Base-by-base conservation (phyloP, 2,329 filamentous ascomycete genomes). In the Fusarium sp. region DNA sequence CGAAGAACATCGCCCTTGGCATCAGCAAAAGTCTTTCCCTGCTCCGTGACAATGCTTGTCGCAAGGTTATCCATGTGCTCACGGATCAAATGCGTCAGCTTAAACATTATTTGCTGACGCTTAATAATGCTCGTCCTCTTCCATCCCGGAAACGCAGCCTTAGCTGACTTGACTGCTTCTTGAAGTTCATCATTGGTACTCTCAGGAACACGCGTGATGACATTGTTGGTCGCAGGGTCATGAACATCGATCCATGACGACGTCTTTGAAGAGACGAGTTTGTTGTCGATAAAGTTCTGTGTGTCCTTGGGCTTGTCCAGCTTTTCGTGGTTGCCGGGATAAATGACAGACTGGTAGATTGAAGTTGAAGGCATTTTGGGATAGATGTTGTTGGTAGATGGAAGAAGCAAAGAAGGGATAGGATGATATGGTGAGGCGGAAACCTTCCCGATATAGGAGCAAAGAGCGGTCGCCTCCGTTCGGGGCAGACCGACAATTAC, bases 1-100 rank as follows among this genome's bases (percentile, higher is more conserved):
- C 92, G 87, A 39, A 94, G 86, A 36, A 94, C 92, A 81, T 94
- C 92, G 44, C 92, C 92, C 79, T 86, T 90, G 10, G 92, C 92
- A 80, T 94, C 92, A 33, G 90, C 91, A 79, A 94, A 90, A 0
- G 92, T 94, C 86, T 94, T 94, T 80, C 92, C 92, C 82, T 94
- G 92, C 83, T 94, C 92, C 26, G 93, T 85, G 6, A 92, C 93
- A 79, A 94, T 94, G 82, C 90, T 92, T 4, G 92, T 92, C 12
- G 92, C 92, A 68, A 94, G 83, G 22, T 92, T 87, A 78, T 94
- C 92, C 92, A 91, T 93, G 81, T 94, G 90, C 81, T 93, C 90
- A n/a, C 91, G 85, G 79, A 95, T 92, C 79, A 94, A 83, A 16
- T 86, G 85, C 33, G 92, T 91, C 72, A 93, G 92, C 81, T 91